Base-by-base conservation (phyloP, 305 asterid genomes). In the Nicotiana rustica region DNA sequence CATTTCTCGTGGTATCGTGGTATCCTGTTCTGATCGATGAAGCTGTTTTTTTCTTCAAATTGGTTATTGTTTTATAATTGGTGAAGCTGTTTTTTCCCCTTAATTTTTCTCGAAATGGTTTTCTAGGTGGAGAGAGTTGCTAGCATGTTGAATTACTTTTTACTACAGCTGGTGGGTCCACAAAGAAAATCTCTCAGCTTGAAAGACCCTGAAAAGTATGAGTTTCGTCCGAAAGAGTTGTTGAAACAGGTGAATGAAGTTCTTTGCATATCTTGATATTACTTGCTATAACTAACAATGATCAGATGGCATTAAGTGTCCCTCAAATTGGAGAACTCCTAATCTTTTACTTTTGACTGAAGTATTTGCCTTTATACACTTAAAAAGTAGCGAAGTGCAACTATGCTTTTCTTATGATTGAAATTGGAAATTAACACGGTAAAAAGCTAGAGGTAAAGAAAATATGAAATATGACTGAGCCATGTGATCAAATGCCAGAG, bases 201-300 rank as follows among this genome's bases (percentile, higher is more conserved):
- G 88, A 97, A 93, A 90, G 99, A 97, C 83, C 99, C 98, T 79
- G 99, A 95, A 81, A 95, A 97, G 91, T 97, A 97, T 19, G 98
- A 97, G 89, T 97, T 97, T 83, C 93, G 97, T 49, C 99, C 99
- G 52, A 97, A 92, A 80, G 84, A 88, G 88, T 87, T 97, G 92
- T 89, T 97, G 78, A 95, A 95, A 86, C 97, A 95, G 98, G 99
- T 96, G 65, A 73, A 49, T 73, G 61, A 47, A 73, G 61, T 47
- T 73, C 41, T 47, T 73, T 73, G 25, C 79, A 65, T 29, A 29
- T 29, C 17, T 29, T 65, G 41, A 25, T 65, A 29, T 64, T 61
- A 10, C 35, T 19, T 61, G 25, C 14, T 6, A 29, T 10, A 18
- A 10, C 70, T 65, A 29, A 6, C 18, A 13, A 10, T 4, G n/a